Base-by-base conservation (phyloP, 2,329 filamentous ascomycete genomes). In the Diplodia intermedia region DNA sequence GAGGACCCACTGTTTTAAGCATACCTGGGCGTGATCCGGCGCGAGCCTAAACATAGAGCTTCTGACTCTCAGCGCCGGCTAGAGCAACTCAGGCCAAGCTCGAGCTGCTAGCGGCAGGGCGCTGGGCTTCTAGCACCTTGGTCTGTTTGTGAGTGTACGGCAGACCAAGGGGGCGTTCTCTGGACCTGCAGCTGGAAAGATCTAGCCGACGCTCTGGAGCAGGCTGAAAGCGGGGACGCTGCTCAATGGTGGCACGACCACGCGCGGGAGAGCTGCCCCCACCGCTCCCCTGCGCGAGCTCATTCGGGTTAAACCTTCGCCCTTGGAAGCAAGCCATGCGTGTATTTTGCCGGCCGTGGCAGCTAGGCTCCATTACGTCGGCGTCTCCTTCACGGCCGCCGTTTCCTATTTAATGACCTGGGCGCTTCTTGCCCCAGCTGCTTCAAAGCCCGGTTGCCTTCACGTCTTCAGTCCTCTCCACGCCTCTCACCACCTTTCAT, bases 1-100 rank as follows among this genome's bases (percentile, higher is more conserved):
- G 36, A 57, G 18, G 54, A 40, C 54, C 54, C 54, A 49, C 60
- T 52, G 47, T 52, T 63, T 55, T 63, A 63, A 63, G 60, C 60
- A 52, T 63, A 63, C 47, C 29, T 18, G 18, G 38, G 57, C 38
- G 14, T 20, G 47, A 63, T 63, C 60, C 60, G 60, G 47, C 26
- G 54, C 15, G 31, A 50, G 60, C 47, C 60, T 52, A 36, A 62
- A 38, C n/a, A 26, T 33, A 26, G n/a, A 36, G 60, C 57, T 47
- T 38, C 60, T 61, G 57, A 63, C 33, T 47, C 43, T 63, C 60
- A 29, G 47, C 43, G 29, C 29, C 33, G 18, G 38, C 55, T 6
- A 62, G 23, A 61, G 56, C 14, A 61, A 23, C 56, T 49, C 26
- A 62, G 38, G 23, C n/a, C 57, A 43, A 36, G 57, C 18, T 31